These are phyloP conservation scores for Pelomyxa schiedti DNA, from an alignment of 78 protist genomes.

Conservation along the genomic window DNA sequence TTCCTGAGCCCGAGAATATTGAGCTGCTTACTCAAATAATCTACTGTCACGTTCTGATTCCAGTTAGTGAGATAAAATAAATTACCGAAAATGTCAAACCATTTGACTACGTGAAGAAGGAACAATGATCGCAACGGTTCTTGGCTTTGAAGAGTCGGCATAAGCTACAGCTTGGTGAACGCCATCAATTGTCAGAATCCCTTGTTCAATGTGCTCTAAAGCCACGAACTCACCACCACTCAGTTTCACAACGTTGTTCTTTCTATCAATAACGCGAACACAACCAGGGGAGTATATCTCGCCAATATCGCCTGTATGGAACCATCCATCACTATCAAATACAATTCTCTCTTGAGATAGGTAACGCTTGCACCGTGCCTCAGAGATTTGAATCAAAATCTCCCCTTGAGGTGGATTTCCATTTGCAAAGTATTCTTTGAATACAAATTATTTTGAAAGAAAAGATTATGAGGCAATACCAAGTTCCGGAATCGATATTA, in stretches of 20 bases:
- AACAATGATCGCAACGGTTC: too few relatives aligned
- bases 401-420: neutral
- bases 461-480: neutral
- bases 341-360: neutral
- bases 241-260: neutral
- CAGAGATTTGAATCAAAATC: neutral
- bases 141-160: neutral
- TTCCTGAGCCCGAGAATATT: too few relatives aligned
- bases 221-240: neutral
- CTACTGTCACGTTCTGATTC: too few relatives aligned
- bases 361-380: neutral
- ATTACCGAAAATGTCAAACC: too few relatives aligned
- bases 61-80: too few relatives aligned
- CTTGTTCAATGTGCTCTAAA: neutral
- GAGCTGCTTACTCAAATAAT: too few relatives aligned
- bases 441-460: neutral
- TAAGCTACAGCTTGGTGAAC: neutral
- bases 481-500: neutral
- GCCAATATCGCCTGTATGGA: neutral
- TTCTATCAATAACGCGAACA: neutral
- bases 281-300: neutral
- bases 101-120: too few relatives aligned
- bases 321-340: neutral
- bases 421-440: neutral
- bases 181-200: neutral